These are phyloP conservation scores for Hymenochaete sp. DNA, from an alignment of 1,284 basidiomycete species.

Conservation along the genomic window DNA sequence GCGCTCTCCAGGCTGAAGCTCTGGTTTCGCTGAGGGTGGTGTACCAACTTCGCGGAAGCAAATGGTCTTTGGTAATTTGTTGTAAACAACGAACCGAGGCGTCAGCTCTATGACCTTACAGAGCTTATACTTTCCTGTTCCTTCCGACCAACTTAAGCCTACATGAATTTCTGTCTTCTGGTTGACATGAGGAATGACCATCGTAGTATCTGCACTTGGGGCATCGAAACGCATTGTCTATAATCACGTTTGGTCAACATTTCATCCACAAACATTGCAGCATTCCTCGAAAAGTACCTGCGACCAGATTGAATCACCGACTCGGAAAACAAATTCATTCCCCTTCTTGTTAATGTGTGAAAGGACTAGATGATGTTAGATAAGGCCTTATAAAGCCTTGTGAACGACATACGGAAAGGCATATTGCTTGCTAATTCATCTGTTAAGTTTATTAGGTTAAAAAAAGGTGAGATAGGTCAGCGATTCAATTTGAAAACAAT, in stretches of 20 bases:
- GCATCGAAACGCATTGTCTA: constrained; percentile 86
- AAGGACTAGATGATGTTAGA: constrained; percentile 56
- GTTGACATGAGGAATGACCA: constrained; percentile 64
- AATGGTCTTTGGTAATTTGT: constrained; percentile 63
- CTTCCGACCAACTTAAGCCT: constrained; percentile 90
- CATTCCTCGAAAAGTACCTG: constrained; percentile 42
- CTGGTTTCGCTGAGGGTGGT: constrained; percentile 56
- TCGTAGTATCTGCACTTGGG: constrained; percentile 80
- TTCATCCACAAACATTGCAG: neutral
- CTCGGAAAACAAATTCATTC: constrained; percentile 77
- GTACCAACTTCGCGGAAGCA: constrained; percentile 83
- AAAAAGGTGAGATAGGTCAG: constrained; percentile 7
- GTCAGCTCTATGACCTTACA: constrained; percentile 90
- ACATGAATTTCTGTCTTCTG: constrained; percentile 75
- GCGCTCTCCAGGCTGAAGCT: constrained; percentile 59
- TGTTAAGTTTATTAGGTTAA: constrained; percentile 22
- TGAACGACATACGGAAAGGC: constrained; percentile 63
- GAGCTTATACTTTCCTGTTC: constrained; percentile 93
- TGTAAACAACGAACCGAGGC: constrained; percentile 89
- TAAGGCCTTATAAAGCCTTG: constrained; percentile 5
- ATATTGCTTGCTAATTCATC: constrained; percentile 51
- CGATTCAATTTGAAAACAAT: constrained; percentile 19
- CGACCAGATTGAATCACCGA: constrained; percentile 90
- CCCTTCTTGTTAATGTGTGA: constrained; percentile 80
- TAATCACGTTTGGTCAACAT: neutral